Percentiles rank a stretch among this genome's conserved stretches.
Evolutionary conservation across 2,329 filamentous ascomycete species (phyloP).

Genomic region (Neoscytalidium dimidiatum): DNA sequence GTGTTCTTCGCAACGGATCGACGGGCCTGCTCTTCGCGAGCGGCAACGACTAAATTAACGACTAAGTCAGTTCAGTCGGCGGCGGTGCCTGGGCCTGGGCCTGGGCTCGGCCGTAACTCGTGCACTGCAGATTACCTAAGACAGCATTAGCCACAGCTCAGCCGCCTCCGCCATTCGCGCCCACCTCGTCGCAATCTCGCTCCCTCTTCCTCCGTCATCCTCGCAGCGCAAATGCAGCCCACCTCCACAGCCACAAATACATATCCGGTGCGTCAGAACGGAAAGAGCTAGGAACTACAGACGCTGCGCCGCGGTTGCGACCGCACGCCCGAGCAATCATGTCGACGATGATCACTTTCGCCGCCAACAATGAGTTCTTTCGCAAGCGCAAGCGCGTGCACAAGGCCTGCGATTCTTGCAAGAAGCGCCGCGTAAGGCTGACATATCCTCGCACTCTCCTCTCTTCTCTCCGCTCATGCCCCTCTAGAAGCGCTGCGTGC

Average conservation of each 20-base stretch:
- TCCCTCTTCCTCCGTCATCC: background rate
- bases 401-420: conserved; percentile 47
- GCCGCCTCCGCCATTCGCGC: background rate
- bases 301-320: background rate
- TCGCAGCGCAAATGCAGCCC: background rate
- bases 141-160: background rate
- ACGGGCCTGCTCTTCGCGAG: background rate
- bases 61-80: too few species aligned
- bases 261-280: background rate
- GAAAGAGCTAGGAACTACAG: background rate
- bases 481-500: conserved; percentile 43
- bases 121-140: background rate
- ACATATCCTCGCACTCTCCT: background rate
- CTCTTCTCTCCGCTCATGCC: background rate
- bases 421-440: conserved; percentile 41
- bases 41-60: background rate
- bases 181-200: background rate
- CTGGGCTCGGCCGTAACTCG: background rate
- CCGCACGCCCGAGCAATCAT: conserved; percentile 25
- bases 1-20: background rate
- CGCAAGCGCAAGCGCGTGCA: conserved; percentile 47
- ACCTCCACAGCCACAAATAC: background rate
- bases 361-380: conserved; percentile 48
- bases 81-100: too few species aligned
- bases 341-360: conserved; percentile 47